Evolutionary conservation across 176 grass and related monocot genomes (phyloP).

Genomic region (Bromus sterilis): DNA sequence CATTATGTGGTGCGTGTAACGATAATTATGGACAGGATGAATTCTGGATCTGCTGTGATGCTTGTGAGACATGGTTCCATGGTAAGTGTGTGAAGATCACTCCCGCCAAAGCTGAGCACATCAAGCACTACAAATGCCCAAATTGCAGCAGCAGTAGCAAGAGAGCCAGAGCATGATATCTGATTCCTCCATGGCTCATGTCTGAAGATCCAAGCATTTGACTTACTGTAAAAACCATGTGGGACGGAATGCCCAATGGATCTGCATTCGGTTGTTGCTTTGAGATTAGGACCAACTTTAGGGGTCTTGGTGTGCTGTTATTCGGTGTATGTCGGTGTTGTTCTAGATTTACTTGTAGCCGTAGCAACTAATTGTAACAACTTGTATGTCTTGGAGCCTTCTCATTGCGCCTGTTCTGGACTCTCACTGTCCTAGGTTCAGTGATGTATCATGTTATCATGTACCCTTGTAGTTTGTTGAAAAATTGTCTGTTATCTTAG

Average conservation of each 20-base stretch:
- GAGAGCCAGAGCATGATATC: slow-evolving; percentile 59
- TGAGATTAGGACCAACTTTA: slow-evolving; percentile 42
- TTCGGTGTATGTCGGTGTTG: slow-evolving; percentile 30
- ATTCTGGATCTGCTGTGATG: slow-evolving; percentile 97
- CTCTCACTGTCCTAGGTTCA: background rate
- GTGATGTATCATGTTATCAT: slow-evolving; percentile 23
- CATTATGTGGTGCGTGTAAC: slow-evolving; percentile 78
- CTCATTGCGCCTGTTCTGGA: slow-evolving; percentile 12
- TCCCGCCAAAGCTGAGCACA: slow-evolving; percentile 89
- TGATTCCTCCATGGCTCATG: slow-evolving; percentile 10
- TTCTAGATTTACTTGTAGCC: slow-evolving; percentile 34
- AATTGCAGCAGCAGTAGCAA: slow-evolving; percentile 87
- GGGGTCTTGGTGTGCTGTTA: slow-evolving; percentile 34
- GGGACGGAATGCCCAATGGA: slow-evolving; percentile 21
- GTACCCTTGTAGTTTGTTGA: slow-evolving; percentile 29
- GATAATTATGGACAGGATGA: slow-evolving; percentile 83
- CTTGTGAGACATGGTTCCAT: slow-evolving; percentile 91
- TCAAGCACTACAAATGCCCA: slow-evolving; percentile 96
- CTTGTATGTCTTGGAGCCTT: slow-evolving; percentile 26
- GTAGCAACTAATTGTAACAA: slow-evolving; percentile 46
- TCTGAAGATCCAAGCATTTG: slow-evolving; percentile 33
- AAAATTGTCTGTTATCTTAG: slow-evolving; percentile 7
- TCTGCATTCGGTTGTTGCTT: slow-evolving; percentile 35
- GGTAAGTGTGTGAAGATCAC: slow-evolving; percentile 96
- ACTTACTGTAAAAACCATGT: slow-evolving; percentile 34